A percentile compares a stretch with the other conserved stretches of the same genome.
Evolutionary conservation across 225 moss, liverwort and hornwort genomes (phyloP).

Genomic region (Pseudisothecium myosuroides): DNA sequence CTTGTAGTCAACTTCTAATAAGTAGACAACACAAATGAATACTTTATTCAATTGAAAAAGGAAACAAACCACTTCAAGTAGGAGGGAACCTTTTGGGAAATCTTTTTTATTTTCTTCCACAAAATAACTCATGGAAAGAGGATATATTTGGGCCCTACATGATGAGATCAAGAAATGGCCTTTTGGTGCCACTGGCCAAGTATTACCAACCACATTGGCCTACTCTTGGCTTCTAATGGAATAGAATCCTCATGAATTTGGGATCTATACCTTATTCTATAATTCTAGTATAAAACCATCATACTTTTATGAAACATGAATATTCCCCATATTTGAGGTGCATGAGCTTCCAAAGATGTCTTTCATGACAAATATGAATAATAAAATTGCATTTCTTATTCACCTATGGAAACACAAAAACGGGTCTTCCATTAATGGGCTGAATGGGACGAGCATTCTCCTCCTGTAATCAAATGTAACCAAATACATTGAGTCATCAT

Average conservation of each 20-base stretch:
- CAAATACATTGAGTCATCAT: not conserved
- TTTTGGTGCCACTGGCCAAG: too few relatives aligned
- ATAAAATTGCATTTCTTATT: not conserved
- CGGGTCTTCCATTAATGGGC: not conserved
- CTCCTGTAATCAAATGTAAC: not conserved
- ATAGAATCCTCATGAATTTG: not conserved
- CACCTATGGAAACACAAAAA: not conserved
- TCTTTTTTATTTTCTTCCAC: not conserved
- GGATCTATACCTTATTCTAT: not conserved
- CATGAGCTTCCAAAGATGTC: not conserved
- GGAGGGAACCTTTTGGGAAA: not conserved
- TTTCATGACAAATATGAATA: not conserved
- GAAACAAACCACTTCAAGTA: not conserved
- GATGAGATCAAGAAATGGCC: not conserved
- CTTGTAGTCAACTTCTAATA: not conserved
- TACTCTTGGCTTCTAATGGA: not conserved
- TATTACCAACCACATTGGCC: too few relatives aligned
- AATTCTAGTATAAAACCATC: not conserved
- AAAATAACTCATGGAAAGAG: not conserved
- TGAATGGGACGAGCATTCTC: not conserved
- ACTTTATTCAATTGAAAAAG: not conserved
- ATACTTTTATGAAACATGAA: not conserved
- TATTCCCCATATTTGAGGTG: not conserved
- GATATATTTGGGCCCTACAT: not conserved
- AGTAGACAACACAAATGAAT: too few relatives aligned